A percentile compares a stretch with the other conserved stretches of the same genome.
Evolutionary conservation across 305 asterid species (phyloP).

Genomic region (Solanum hybrid): DNA sequence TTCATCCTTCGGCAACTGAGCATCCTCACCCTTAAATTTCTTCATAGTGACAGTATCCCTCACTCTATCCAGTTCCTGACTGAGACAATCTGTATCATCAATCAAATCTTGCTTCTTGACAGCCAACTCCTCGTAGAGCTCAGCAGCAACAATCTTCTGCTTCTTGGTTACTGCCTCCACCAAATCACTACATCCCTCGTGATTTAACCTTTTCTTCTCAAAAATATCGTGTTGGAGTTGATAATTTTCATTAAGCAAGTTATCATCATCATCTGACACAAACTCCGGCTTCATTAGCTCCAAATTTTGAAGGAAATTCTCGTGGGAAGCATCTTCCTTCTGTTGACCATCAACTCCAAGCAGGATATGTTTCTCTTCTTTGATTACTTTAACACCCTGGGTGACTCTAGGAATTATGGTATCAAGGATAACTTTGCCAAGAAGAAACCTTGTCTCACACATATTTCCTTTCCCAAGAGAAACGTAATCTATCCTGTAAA

Average conservation of each 20-base stretch:
- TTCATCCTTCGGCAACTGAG: background rate
- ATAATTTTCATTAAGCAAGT: background rate
- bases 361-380: conserved; percentile 9
- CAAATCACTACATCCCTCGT: conserved; percentile 4
- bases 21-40: background rate
- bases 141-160: conserved; percentile 1
- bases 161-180: conserved; percentile 13
- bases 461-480: conserved; percentile 33
- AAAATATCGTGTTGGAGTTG: background rate
- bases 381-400: conserved; percentile 3
- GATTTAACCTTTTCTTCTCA: conserved; percentile 15
- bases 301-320: conserved; percentile 1
- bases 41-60: background rate
- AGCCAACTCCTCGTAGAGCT: background rate
- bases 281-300: background rate
- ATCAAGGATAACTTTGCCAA: conserved; percentile 56
- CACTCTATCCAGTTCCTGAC: background rate
- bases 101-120: conserved; percentile 1
- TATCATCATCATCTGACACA: background rate
- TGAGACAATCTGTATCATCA: background rate
- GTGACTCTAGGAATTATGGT: conserved; percentile 28
- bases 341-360: conserved; percentile 12
- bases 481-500: conserved; percentile 25
- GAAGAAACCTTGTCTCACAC: conserved; percentile 55
- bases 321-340: conserved; percentile 5